Base-by-base conservation (phyloP, 768 basidiomycete species). In the Tubosaeta brunneosetosa region DNA sequence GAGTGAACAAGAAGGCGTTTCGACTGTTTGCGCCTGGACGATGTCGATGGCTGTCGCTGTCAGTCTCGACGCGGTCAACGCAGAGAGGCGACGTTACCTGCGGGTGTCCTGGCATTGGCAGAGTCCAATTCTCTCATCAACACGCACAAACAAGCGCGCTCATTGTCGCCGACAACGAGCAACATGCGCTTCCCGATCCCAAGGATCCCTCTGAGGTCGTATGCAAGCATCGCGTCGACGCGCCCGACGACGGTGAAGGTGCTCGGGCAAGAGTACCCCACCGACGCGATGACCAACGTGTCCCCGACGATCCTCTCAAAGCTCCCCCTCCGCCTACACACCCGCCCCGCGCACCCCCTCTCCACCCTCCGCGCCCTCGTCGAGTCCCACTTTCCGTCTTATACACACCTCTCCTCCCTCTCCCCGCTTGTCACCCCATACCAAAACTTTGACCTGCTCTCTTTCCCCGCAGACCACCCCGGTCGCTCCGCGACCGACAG, bases 361-460 rank as follows among this genome's bases (percentile, higher is more conserved):
- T 81, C 80, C 66, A 97, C 90, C 49, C 82, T 98, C 41, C 88
- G 91, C 36, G 67, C 76, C 19, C 78, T 92, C 58, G 85, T 98
- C 61, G 90, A 97, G 72, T 78, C 80, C 17, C 90, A 97, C 66
- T 97, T 88, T 62, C 74, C 84, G 6, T 72, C 82, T 50, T 93
- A 85, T 68, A 71, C 83, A 13, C 83, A 87, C 55, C 71, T 91
- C 42, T 82, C 86, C 12, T 86, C 90, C 19, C 74, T 91, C 53
- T 88, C 92, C 2, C 93, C 97, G 2, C 73, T 98, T 55, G 97
- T 99, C 49, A 85, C 92, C 3, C 91, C 93, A 2, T 76, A 76
- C 66, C 83, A 94, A 70, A 99, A 94, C 73, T 99, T 99, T 69
- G 97, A 99, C 71, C 91, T 95, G 59, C 84, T 99, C 31, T 93